Evolutionary conservation across 1,284 basidiomycete genomes (phyloP).

Genomic region (Kwoniella shivajii): DNA sequence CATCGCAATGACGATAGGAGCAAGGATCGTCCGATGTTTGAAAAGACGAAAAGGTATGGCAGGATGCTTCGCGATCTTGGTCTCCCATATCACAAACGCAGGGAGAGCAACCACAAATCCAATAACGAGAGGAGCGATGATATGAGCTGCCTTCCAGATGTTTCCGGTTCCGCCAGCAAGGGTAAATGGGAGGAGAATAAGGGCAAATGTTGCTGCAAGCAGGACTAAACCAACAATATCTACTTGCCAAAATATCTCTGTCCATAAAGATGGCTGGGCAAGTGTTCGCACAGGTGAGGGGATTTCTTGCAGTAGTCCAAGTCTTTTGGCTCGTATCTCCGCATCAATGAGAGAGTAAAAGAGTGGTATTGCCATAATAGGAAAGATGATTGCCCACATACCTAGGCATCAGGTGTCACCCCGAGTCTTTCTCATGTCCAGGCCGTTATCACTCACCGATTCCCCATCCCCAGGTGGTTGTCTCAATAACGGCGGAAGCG

Average conservation of each 20-base stretch:
- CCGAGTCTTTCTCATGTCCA: neutral
- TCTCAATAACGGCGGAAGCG: constrained; percentile 36
- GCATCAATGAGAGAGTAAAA: constrained; percentile 45
- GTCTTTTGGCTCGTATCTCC: constrained; percentile 31
- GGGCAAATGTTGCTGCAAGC: constrained; percentile 44
- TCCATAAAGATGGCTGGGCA: constrained; percentile 18
- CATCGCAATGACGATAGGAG: constrained; percentile 50
- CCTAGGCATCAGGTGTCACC: constrained; percentile 10
- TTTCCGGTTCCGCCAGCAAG: constrained; percentile 46
- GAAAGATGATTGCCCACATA: constrained; percentile 57
- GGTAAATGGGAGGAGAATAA: constrained; percentile 54
- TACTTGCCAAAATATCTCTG: constrained; percentile 54
- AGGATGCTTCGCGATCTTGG: constrained; percentile 47
- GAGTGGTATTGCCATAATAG: constrained; percentile 48
- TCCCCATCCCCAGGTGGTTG: constrained; percentile 49
- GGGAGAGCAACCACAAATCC: constrained; percentile 50
- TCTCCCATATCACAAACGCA: constrained; percentile 53
- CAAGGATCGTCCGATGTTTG: constrained; percentile 51
- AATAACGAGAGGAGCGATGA: constrained; percentile 54
- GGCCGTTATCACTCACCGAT: constrained; percentile 18
- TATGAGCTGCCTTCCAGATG: constrained; percentile 46
- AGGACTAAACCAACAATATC: constrained; percentile 54
- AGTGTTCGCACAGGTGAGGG: constrained; percentile 38
- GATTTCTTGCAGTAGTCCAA: constrained; percentile 41
- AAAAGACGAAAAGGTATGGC: constrained; percentile 52